phyloP scores from a whole-genome alignment of 2,329 filamentous ascomycete species.

The Ophiostoma quercus region DNA sequence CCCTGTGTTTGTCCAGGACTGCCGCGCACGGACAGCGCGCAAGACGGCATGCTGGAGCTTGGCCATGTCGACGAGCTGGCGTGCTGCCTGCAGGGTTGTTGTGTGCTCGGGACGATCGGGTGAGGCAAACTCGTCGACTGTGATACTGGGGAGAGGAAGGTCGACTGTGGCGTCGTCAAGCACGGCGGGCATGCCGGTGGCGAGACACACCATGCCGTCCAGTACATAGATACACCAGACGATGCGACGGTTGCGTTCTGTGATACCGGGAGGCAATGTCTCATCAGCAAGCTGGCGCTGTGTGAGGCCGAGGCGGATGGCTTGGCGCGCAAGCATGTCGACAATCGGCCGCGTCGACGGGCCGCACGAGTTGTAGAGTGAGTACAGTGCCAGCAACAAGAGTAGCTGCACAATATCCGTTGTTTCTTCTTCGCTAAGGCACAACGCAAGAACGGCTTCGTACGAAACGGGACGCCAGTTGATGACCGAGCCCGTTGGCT shows the following conservation, averaged over 20 bases:
- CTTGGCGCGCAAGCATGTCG: slow-evolving; percentile 38
- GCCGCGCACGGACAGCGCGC: slow-evolving; percentile 31
- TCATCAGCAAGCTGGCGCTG: slow-evolving; percentile 20
- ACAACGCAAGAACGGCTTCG: slow-evolving; percentile 40
- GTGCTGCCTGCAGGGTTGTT: slow-evolving; percentile 41
- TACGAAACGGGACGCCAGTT: slow-evolving; percentile 34
- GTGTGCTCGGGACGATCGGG: slow-evolving; percentile 37
- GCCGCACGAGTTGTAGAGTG: slow-evolving; percentile 40
- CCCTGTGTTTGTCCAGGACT: slow-evolving; percentile 4
- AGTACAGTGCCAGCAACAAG: slow-evolving; percentile 41
- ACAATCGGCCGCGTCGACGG: slow-evolving; percentile 39
- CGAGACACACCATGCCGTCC: slow-evolving; percentile 42
- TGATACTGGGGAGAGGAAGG: slow-evolving; percentile 42
- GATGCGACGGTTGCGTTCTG: slow-evolving; percentile 35
- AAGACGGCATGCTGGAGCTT: slow-evolving; percentile 42
- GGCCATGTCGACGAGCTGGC: slow-evolving; percentile 42
- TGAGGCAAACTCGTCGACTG: slow-evolving; percentile 43
- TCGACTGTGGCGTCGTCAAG: slow-evolving; percentile 39
- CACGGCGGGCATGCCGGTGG: slow-evolving; percentile 38
- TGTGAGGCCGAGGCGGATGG: slow-evolving; percentile 38
- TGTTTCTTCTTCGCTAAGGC: slow-evolving; percentile 33
- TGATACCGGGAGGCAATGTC: background rate
- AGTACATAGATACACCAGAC: slow-evolving; percentile 44
- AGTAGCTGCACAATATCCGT: slow-evolving; percentile 40
- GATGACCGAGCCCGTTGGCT: background rate